These are phyloP conservation scores for Acanthamoeba sp. DNA, from an alignment of 208 protist genomes.

Conservation along the genomic window DNA sequence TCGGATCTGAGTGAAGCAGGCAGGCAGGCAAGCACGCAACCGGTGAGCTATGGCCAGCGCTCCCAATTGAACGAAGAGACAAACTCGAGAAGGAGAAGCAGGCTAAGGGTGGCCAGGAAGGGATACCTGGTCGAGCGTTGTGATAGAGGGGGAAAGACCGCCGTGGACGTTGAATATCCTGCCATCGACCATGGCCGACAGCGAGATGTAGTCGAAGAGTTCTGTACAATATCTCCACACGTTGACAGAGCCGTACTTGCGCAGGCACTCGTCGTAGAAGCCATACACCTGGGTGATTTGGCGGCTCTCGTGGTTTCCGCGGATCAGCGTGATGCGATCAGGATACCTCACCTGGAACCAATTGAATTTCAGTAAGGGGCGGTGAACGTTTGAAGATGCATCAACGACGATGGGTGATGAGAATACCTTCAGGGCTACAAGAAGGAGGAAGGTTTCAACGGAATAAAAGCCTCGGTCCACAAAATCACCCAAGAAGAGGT, in stretches of 20 bases:
- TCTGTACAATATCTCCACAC: slow-evolving; percentile 99
- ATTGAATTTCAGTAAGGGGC: too few species aligned
- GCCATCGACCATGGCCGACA: slow-evolving; percentile 98
- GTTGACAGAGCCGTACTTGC: slow-evolving; percentile 97
- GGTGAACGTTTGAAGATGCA: too few species aligned
- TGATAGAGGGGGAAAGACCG: slow-evolving; percentile 97
- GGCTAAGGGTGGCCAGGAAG: background rate
- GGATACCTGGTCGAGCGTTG: slow-evolving; percentile 93
- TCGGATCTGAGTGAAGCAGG: background rate
- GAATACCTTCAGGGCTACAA: too few species aligned
- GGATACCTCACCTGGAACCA: slow-evolving; percentile 96
- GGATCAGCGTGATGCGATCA: slow-evolving; percentile 97
- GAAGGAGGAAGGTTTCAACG: slow-evolving; percentile 97
- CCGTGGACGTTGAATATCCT: slow-evolving; percentile 99
- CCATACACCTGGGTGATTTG: slow-evolving; percentile 99
- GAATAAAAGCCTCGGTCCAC: slow-evolving; percentile 99
- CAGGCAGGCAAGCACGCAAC: too few species aligned
- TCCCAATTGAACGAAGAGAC: too few species aligned
- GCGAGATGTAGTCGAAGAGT: slow-evolving; percentile 98
- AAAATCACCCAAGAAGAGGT: slow-evolving; percentile 99
- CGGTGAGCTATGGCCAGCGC: too few species aligned
- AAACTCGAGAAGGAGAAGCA: background rate
- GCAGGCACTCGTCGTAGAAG: slow-evolving; percentile 98
- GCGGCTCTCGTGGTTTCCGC: slow-evolving; percentile 99
- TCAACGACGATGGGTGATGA: too few species aligned